phyloP scores from a whole-genome alignment of 352 stramenopile genomes.

The Globisporangium perplexum region DNA sequence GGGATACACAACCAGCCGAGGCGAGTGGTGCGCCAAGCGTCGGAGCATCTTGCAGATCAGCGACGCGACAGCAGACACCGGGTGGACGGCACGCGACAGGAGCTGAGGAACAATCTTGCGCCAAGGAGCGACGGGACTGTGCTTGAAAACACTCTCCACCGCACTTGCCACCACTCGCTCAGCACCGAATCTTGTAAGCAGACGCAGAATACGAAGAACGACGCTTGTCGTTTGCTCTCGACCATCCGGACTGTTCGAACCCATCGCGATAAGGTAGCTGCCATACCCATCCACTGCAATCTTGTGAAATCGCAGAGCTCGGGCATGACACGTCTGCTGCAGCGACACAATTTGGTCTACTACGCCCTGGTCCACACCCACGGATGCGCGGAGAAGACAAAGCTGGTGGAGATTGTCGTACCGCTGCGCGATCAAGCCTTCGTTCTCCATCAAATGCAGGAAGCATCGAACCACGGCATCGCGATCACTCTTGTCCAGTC shows the following conservation, averaged over 20 bases:
- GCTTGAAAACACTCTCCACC: constrained; percentile 36
- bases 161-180: constrained; percentile 33
- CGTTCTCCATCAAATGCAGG: constrained; percentile 49
- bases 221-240: constrained; percentile 33
- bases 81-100: constrained; percentile 57
- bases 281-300: constrained; percentile 39
- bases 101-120: constrained; percentile 65
- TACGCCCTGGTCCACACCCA: constrained; percentile 5
- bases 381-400: constrained; percentile 16
- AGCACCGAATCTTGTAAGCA: constrained; percentile 59
- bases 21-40: constrained; percentile 51
- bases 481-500: constrained; percentile 20
- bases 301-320: constrained; percentile 28
- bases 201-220: constrained; percentile 50
- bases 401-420: constrained; percentile 29
- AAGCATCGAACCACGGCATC: constrained; percentile 36
- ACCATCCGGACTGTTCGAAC: background rate
- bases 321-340: constrained; percentile 26
- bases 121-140: constrained; percentile 58
- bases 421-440: constrained; percentile 27
- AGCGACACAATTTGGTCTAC: constrained; percentile 28
- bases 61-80: constrained; percentile 36
- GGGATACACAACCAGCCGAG: constrained; percentile 71
- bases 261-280: constrained; percentile 7
- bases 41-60: constrained; percentile 56